Evolutionary conservation across 176 grass and related monocot genomes (phyloP).

Genomic region (Urochloa ruziziensis): DNA sequence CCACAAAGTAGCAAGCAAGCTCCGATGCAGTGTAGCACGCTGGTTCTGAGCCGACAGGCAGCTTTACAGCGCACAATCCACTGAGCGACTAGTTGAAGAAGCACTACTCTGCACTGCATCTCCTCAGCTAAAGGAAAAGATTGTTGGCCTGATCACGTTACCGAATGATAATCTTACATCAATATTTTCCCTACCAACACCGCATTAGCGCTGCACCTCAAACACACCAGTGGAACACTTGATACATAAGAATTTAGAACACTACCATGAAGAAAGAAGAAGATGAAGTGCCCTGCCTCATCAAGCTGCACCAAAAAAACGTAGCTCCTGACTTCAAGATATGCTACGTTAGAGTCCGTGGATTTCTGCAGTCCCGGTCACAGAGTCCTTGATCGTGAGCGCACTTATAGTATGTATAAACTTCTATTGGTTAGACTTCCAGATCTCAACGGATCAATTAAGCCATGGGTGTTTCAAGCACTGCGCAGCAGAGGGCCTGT

Average conservation of each 20-base stretch:
- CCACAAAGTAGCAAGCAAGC: background rate
- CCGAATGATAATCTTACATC: conserved; percentile 26
- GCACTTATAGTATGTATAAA: conserved; percentile 14
- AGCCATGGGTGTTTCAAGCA: conserved; percentile 84
- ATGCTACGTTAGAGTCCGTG: conserved; percentile 1
- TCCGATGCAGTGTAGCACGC: background rate
- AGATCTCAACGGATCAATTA: conserved; percentile 26
- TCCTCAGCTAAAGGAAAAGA: conserved; percentile 27
- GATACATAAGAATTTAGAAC: background rate
- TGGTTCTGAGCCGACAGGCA: conserved; percentile 19
- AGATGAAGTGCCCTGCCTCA: background rate
- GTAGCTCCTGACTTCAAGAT: background rate
- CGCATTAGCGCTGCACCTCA: conserved; percentile 16
- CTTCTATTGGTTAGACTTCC: conserved; percentile 23
- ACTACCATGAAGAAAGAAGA: conserved; percentile 3
- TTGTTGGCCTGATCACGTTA: conserved; percentile 24
- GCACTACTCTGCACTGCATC: conserved; percentile 12
- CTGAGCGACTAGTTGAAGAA: background rate
- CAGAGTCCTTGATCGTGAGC: background rate
- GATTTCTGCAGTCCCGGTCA: background rate
- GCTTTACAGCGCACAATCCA: conserved; percentile 45
- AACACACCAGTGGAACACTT: conserved; percentile 13
- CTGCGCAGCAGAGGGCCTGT: conserved; percentile 61
- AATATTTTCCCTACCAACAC: background rate
- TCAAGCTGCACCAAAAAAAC: conserved; percentile 3